Evolutionary conservation across 2,329 filamentous ascomycete species (phyloP).

Genomic region (Aspergillus tanneri): DNA sequence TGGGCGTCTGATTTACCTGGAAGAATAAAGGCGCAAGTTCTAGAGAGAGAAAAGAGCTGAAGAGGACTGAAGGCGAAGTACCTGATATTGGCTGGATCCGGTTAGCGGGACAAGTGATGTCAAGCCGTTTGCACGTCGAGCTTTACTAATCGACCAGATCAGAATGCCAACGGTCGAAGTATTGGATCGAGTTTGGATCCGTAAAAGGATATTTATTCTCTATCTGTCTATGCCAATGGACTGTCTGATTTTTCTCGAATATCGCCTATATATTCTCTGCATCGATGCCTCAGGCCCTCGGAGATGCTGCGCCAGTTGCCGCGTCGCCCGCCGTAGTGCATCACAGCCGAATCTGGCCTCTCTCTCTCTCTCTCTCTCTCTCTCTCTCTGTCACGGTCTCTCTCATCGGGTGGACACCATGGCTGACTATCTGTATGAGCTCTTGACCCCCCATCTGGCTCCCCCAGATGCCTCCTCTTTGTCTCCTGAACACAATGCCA

Average conservation of each 20-base stretch:
- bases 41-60: neutral
- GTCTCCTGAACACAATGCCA: conserved; percentile 25
- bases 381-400: conserved; percentile 1
- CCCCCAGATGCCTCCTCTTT: conserved; percentile 23
- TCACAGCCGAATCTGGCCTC: conserved; percentile 15
- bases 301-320: conserved; percentile 31
- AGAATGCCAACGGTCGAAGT: no score
- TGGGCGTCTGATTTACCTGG: neutral
- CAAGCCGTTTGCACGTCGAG: neutral
- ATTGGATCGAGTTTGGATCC: no score
- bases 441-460: conserved; percentile 64
- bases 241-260: no score
- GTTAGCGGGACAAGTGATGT: conserved; percentile 5
- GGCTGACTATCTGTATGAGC: conserved; percentile 73
- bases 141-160: conserved; percentile 1
- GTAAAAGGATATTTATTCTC: no score
- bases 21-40: neutral
- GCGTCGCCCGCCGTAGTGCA: conserved; percentile 29
- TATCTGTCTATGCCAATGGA: no score
- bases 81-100: conserved; percentile 2
- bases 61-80: conserved; percentile 2
- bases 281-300: conserved; percentile 7
- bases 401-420: conserved; percentile 42
- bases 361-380: neutral
- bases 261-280: no score